A percentile compares a stretch with the other conserved stretches of the same genome.
Evolutionary conservation across 257 asterid species (phyloP).

Genomic region (Fraxinus americana): DNA sequence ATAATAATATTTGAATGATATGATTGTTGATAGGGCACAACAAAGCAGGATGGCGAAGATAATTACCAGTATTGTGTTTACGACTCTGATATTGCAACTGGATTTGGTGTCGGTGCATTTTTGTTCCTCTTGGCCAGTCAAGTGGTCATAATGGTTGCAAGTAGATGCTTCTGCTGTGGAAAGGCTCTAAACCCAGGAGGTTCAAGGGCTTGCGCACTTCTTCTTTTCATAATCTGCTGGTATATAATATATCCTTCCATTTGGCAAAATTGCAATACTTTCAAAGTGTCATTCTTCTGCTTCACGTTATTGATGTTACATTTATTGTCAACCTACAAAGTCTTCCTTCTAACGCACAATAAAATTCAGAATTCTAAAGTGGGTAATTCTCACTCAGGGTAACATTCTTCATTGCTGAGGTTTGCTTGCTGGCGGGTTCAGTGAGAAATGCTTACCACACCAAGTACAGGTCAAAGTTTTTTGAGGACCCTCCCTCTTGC

Average conservation of each 20-base stretch:
- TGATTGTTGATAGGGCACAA: constrained; percentile 47
- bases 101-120: constrained; percentile 87
- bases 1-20: constrained; percentile 7
- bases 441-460: constrained; percentile 91
- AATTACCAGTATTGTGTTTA: constrained; percentile 57
- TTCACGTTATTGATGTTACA: neutral
- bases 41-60: constrained; percentile 41
- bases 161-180: constrained; percentile 91
- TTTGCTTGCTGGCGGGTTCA: constrained; percentile 86
- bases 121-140: constrained; percentile 76
- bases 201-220: constrained; percentile 83
- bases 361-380: neutral
- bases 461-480: constrained; percentile 52
- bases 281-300: neutral
- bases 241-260: constrained; percentile 22
- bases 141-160: constrained; percentile 68
- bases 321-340: neutral
- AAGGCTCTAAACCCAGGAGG: constrained; percentile 82
- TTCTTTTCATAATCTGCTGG: constrained; percentile 91
- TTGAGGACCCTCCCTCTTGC: constrained; percentile 64
- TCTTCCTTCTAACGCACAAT: neutral
- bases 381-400: constrained; percentile 53
- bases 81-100: constrained; percentile 83
- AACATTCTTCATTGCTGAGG: constrained; percentile 71
- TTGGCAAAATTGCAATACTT: neutral